Base-by-base conservation (phyloP, 1,284 basidiomycete species). In the Leccinum fallax region DNA sequence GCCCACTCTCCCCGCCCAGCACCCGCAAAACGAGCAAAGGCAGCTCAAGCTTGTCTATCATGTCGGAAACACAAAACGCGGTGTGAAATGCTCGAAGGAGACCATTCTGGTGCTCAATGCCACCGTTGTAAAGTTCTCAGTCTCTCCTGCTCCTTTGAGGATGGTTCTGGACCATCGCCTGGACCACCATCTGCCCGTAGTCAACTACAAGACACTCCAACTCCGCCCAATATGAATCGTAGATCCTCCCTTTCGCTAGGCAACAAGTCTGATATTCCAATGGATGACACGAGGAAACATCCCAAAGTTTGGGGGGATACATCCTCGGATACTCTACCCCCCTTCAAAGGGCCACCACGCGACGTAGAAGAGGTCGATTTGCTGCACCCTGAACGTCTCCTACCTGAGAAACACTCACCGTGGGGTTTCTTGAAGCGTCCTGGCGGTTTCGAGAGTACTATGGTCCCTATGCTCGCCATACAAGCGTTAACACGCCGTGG, bases 21-120 rank as follows among this genome's bases (percentile, higher is more conserved):
- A 4, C 65, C 72, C 34, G 61, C 73, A 51, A 79, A 79, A 64
- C 77, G 78, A 34, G 64, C 76, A 28, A 80, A 79, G 52, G 73
- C 79, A 4, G 65, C 67, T 2, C 78, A 80, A 65, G 78, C 78
- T 2, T 79, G 78, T 59, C 61, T 76, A 2, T 78, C 78, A 16
- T 79, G 78, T 58, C 69, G 79, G 57, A 80, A 80, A 58, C 72
- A 79, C 69, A 79, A 79, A 57, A 81, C 78, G n/a, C 77, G 78
- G 21, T 79, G 78, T 64, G 78, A 79, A 69, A 71, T 79, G 65
- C 74, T 81, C 19, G 79, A 79, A 34, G 69, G 71, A 13, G 68
- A 74, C 53, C 69, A 68, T 59, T 69, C 72, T 24, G 66, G 67
- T 48, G 61, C 71, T n/a, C 72, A 78, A 46, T 81, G 79, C 54